phyloP scores from a whole-genome alignment of 805 yeast species.

The Lachancea waltii region DNA sequence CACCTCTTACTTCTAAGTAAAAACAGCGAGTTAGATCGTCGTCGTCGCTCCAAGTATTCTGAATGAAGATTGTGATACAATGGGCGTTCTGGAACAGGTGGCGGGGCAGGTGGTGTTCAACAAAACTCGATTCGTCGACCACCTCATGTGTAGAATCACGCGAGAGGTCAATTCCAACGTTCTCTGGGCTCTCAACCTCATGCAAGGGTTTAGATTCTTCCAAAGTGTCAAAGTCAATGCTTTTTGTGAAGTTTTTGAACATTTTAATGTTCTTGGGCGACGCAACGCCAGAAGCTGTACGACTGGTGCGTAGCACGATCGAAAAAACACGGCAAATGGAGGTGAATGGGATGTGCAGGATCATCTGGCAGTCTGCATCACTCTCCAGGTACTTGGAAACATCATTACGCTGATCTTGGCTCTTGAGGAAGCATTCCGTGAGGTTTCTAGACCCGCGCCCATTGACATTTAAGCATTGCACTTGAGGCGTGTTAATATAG shows the following conservation, averaged over 20 bases:
- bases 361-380: slow-evolving; percentile 78
- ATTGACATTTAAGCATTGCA: slow-evolving; percentile 58
- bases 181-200: slow-evolving; percentile 55
- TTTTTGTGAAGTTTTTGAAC: slow-evolving; percentile 57
- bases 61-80: slow-evolving; percentile 60
- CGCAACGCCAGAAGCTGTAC: slow-evolving; percentile 34
- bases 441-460: slow-evolving; percentile 40
- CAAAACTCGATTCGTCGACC: slow-evolving; percentile 50
- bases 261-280: slow-evolving; percentile 68
- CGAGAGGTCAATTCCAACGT: slow-evolving; percentile 37
- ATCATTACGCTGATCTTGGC: slow-evolving; percentile 43
- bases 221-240: slow-evolving; percentile 67
- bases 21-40: slow-evolving; percentile 54
- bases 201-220: slow-evolving; percentile 43
- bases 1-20: slow-evolving; percentile 78
- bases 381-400: slow-evolving; percentile 45
- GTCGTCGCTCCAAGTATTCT: slow-evolving; percentile 57
- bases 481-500: slow-evolving; percentile 52
- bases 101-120: slow-evolving; percentile 78
- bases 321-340: slow-evolving; percentile 71
- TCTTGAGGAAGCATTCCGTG: slow-evolving; percentile 44
- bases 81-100: slow-evolving; percentile 64
- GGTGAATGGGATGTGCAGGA: slow-evolving; percentile 73
- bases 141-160: too few species aligned
- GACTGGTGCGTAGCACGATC: slow-evolving; percentile 56